A percentile compares a stretch with the other conserved stretches of the same genome.
These are phyloP conservation scores for Hemerocallis citrina DNA, from an alignment of 106 monocot genomes.

Conservation along the genomic window DNA sequence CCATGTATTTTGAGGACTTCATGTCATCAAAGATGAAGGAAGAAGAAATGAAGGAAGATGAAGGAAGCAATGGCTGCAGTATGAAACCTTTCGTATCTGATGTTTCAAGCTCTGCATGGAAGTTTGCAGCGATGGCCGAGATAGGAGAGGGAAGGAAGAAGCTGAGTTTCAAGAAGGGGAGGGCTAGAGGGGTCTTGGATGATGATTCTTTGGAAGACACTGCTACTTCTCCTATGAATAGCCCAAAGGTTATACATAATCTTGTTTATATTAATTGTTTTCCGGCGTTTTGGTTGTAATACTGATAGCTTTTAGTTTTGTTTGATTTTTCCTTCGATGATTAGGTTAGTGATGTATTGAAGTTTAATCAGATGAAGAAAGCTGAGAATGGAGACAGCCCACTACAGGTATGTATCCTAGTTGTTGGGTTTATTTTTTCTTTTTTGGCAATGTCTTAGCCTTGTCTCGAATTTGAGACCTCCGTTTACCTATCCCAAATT, in stretches of 20 bases:
- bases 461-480: too few relatives aligned
- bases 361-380: slow-evolving; percentile 10
- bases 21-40: background rate
- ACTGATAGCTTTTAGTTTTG: background rate
- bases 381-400: slow-evolving; percentile 10
- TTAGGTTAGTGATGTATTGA: slow-evolving; percentile 16
- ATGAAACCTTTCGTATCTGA: slow-evolving; percentile 26
- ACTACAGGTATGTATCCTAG: too few relatives aligned
- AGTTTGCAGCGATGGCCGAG: background rate
- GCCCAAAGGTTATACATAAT: slow-evolving; percentile 23
- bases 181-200: slow-evolving; percentile 7
- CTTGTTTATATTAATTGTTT: background rate
- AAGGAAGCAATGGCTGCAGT: background rate
- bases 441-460: too few relatives aligned
- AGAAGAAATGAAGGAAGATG: background rate
- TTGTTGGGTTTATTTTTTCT: too few relatives aligned
- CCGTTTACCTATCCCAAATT: too few relatives aligned
- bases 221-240: slow-evolving; percentile 36
- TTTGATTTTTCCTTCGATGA: background rate
- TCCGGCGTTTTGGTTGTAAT: too few relatives aligned
- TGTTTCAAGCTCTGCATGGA: slow-evolving; percentile 28
- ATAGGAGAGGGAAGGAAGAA: background rate
- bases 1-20: slow-evolving; percentile 16
- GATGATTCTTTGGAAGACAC: slow-evolving; percentile 35
- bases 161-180: slow-evolving; percentile 20